phyloP scores from a whole-genome alignment of 495 filamentous ascomycete genomes.

The Penicillium subrubescens region DNA sequence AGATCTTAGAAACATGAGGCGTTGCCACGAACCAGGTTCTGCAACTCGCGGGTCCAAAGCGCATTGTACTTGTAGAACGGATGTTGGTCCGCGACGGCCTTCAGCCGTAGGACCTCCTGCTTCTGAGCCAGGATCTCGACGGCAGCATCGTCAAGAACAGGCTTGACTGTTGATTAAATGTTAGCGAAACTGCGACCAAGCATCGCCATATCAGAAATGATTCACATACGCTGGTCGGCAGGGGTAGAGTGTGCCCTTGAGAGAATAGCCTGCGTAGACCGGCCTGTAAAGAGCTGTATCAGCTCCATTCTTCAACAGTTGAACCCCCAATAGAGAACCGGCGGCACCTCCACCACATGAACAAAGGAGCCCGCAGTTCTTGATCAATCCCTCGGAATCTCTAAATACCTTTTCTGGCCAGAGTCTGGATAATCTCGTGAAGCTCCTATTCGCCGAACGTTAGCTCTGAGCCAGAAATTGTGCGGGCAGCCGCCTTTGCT shows the following conservation, averaged over 20 bases:
- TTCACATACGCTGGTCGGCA: conserved; percentile 66
- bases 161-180: conserved; percentile 35
- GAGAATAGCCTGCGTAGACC: conserved; percentile 75
- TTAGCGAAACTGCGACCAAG: conserved; percentile 7
- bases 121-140: conserved; percentile 46
- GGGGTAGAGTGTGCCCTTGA: conserved; percentile 90
- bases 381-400: not conserved
- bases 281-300: conserved; percentile 35
- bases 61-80: conserved; percentile 97
- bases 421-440: conserved; percentile 72
- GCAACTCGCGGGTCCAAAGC: conserved; percentile 80
- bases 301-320: conserved; percentile 4
- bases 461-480: conserved; percentile 13
- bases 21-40: conserved; percentile 63
- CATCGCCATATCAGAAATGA: not conserved
- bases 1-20: not conserved
- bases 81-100: conserved; percentile 71
- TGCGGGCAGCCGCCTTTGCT: conserved; percentile 12
- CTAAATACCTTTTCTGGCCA: conserved; percentile 67
- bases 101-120: conserved; percentile 55
- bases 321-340: not conserved
- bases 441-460: conserved; percentile 57
- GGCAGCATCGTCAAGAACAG: conserved; percentile 46
- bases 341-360: not conserved
- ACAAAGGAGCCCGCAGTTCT: not conserved